Base-by-base conservation (phyloP, 352 stramenopile genomes). In the Phytophthora sojae region DNA sequence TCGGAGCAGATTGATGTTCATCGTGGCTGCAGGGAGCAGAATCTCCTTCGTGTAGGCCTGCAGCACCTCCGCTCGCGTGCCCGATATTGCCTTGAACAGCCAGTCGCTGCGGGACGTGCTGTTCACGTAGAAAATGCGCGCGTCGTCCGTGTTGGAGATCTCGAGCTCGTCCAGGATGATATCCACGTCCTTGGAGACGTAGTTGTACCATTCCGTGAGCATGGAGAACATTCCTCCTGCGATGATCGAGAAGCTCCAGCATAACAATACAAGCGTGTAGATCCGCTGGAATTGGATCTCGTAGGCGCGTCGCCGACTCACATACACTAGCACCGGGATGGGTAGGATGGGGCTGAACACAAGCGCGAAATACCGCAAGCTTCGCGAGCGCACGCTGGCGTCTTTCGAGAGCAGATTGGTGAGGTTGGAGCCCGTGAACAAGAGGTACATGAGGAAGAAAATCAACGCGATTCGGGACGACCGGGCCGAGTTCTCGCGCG, bases 1-100 rank as follows among this genome's bases (percentile, higher is more conserved):
- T 6, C 86, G 85, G 15, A 95, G 68, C 55, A 95, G 59, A 61
- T 93, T 95, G 58, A 92, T 89, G 77, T 94, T 95, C 75, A 94
- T 89, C 54, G 85, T 91, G 26, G 82, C 85, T 1, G 85, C 75
- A 4, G 87, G 83, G 1, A 93, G 69, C 39, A 93, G 66, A 37
- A 93, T 81, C 37, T 89, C 75, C 47, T 76, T 81, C 8, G 86
- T 95, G 73, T 91, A 93, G 3, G 71, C 58, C 19, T 89, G 75
- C 12, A 95, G 56, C 19, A 93, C 84, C 32, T 93, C 64, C 0
- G 73, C 71, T 1, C 83, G 81, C 5, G 82, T 93, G 21, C 88
- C 88, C 0, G 59, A 55, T 19, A 93, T 75, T 2, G 62, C 51
- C 50, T 90, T 85, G 70, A 93, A 93, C 15, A 80, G 54, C 88